Percentiles rank a stretch among this genome's conserved stretches.
Evolutionary conservation across 257 asterid genomes (phyloP).

Genomic region (Prunella vulgaris): DNA sequence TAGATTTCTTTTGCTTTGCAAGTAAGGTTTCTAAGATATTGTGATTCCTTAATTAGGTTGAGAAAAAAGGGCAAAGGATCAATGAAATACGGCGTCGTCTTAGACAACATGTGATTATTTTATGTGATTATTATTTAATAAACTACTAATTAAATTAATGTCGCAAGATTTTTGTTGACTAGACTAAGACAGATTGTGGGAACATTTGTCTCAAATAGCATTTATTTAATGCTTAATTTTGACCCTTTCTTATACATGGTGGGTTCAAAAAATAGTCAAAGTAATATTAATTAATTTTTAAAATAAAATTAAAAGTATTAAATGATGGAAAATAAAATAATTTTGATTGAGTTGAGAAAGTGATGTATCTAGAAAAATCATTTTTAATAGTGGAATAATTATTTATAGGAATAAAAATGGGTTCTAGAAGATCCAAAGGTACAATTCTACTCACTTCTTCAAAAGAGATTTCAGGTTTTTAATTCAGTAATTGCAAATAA

Average conservation of each 20-base stretch:
- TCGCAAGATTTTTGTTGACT: neutral
- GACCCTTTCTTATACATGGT: neutral
- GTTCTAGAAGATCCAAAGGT: too few relatives aligned
- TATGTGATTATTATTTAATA: neutral
- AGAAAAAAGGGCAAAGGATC: slow-evolving; percentile 20
- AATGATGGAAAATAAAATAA: too few relatives aligned
- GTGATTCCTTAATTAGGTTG: slow-evolving; percentile 14
- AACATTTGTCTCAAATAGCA: neutral
- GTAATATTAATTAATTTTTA: too few relatives aligned
- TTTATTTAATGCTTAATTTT: neutral
- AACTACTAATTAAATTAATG: neutral
- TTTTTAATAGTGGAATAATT: too few relatives aligned
- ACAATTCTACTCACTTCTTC: too few relatives aligned
- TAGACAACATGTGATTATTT: neutral
- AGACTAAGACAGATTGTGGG: neutral
- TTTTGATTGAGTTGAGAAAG: too few relatives aligned
- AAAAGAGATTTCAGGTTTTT: too few relatives aligned
- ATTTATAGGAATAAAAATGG: too few relatives aligned
- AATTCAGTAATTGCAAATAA: too few relatives aligned
- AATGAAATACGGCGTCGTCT: slow-evolving; percentile 23
- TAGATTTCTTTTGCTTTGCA: slow-evolving; percentile 20
- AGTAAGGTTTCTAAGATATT: slow-evolving; percentile 12
- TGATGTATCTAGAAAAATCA: too few relatives aligned
- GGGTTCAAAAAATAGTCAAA: neutral
- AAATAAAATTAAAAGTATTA: too few relatives aligned